Evolutionary conservation across 2,329 filamentous ascomycete species (phyloP).

Genomic region (Scedosporium aurantiacum): DNA sequence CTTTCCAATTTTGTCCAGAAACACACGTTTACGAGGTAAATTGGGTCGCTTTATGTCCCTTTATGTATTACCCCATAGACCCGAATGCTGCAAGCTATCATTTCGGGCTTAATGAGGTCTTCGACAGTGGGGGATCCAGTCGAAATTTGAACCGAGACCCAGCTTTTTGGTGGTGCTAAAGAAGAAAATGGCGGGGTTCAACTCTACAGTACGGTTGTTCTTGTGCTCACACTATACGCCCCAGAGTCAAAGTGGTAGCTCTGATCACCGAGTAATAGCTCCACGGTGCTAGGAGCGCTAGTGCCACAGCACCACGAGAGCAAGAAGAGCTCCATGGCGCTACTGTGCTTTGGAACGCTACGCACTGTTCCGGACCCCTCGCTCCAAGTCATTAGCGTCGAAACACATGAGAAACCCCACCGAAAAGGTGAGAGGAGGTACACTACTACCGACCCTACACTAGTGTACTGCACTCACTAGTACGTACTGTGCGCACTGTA

Average conservation of each 20-base stretch:
- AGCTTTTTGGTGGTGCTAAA: neutral
- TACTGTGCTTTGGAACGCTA: neutral
- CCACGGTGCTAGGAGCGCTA: too few relatives aligned
- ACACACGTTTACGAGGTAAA: neutral
- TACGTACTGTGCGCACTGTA: neutral
- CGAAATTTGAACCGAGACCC: neutral
- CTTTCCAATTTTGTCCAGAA: neutral
- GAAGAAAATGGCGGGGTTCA: neutral
- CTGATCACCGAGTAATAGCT: neutral
- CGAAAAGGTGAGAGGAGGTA: slow-evolving; percentile 9
- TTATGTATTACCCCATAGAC: slow-evolving; percentile 6
- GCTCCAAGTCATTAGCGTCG: neutral
- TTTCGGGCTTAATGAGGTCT: slow-evolving; percentile 7
- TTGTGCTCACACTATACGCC: neutral
- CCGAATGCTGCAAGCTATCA: slow-evolving; percentile 4
- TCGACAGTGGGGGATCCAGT: neutral
- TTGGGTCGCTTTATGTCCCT: neutral
- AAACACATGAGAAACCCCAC: slow-evolving; percentile 11
- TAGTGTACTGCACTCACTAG: neutral
- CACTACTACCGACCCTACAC: neutral
- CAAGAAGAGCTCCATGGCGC: neutral
- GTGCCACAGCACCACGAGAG: neutral
- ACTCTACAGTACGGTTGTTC: neutral
- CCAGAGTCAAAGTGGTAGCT: neutral
- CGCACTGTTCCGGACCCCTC: neutral